phyloP scores from a whole-genome alignment of 306 rosid species.

The Begonia peltatifolia region DNA sequence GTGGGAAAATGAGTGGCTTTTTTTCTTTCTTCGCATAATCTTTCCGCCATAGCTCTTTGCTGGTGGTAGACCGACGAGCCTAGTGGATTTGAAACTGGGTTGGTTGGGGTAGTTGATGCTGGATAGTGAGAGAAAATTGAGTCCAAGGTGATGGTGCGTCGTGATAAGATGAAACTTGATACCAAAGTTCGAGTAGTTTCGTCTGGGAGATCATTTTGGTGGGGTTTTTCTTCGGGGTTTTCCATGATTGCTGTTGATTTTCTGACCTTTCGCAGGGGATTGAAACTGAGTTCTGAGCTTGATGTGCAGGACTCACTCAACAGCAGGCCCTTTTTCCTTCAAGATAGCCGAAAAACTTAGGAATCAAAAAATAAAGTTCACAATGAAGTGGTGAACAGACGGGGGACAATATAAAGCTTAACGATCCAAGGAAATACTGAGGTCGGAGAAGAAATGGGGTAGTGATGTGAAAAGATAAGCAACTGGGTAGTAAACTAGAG shows the following conservation, averaged over 20 bases:
- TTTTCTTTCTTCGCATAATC: constrained; percentile 26
- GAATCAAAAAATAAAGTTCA: background rate
- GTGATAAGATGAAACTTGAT: constrained; percentile 18
- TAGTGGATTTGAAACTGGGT: constrained; percentile 22
- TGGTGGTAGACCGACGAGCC: constrained; percentile 78
- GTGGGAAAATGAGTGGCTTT: background rate
- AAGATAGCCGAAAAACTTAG: background rate
- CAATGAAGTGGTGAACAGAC: background rate
- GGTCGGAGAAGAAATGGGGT: background rate
- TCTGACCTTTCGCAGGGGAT: background rate
- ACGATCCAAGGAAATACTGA: background rate
- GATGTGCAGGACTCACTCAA: background rate
- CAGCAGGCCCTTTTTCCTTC: background rate
- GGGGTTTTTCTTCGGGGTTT: background rate
- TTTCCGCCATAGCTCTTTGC: constrained; percentile 70
- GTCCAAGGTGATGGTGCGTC: constrained; percentile 59
- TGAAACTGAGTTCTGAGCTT: background rate
- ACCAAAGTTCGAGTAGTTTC: constrained; percentile 17
- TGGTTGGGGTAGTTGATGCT: constrained; percentile 10
- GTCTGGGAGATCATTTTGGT: background rate
- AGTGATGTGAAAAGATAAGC: background rate
- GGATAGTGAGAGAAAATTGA: constrained; percentile 59
- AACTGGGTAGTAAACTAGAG: too few species aligned
- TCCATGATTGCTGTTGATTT: background rate
- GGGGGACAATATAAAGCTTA: background rate